These are phyloP conservation scores for Cutaneotrichosporon sp. DNA, from an alignment of 1,284 basidiomycete genomes.

Conservation along the genomic window DNA sequence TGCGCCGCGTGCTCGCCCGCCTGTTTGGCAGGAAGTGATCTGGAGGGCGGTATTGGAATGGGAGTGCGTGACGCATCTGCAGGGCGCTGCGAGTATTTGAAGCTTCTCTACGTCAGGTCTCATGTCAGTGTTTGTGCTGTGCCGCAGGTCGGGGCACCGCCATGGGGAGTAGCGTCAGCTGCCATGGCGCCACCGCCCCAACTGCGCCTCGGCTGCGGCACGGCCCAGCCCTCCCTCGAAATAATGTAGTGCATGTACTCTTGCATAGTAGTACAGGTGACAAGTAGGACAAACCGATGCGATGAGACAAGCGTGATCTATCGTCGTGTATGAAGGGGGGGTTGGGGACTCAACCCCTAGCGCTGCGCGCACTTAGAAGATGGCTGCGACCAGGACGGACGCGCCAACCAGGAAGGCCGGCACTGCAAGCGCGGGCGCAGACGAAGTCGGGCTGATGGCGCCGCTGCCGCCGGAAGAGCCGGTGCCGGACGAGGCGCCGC, in stretches of 20 bases:
- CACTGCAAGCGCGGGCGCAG: neutral
- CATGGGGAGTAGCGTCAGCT: too few relatives aligned
- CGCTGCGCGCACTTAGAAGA: neutral
- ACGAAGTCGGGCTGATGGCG: neutral
- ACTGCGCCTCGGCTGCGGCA: too few relatives aligned
- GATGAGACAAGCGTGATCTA: neutral
- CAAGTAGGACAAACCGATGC: neutral
- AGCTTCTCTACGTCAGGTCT: too few relatives aligned
- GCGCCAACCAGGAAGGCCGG: neutral
- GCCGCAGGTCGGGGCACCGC: too few relatives aligned
- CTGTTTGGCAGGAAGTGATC: neutral
- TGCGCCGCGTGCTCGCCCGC: neutral
- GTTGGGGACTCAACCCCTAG: neutral
- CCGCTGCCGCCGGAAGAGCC: neutral
- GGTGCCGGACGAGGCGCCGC: neutral
- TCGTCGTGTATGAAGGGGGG: neutral
- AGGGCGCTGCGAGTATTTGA: too few relatives aligned
- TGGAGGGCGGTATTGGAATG: too few relatives aligned
- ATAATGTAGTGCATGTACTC: conserved; percentile 5
- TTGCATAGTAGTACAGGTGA: conserved; percentile 10
- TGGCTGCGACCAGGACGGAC: neutral
- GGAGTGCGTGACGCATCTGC: too few relatives aligned
- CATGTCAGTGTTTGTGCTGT: too few relatives aligned
- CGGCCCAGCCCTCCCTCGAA: too few relatives aligned
- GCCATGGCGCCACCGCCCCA: too few relatives aligned